A percentile compares a stretch with the other conserved stretches of the same genome.
Evolutionary conservation across 257 asterid species (phyloP).

Genomic region (Rhazya stricta): DNA sequence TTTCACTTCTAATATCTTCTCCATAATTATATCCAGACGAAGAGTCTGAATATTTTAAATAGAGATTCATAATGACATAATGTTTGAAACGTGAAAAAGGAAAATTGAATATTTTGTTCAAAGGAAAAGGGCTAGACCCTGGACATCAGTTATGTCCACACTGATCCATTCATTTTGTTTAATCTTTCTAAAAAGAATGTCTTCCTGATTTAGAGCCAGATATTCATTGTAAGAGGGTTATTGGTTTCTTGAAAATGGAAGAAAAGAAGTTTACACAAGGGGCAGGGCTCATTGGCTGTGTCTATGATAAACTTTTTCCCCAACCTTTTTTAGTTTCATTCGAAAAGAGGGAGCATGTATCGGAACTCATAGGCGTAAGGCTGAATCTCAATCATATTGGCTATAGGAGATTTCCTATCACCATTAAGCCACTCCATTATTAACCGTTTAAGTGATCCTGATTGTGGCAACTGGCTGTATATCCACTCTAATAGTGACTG

Average conservation of each 20-base stretch:
- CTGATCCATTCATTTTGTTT: no score
- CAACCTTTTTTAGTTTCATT: background rate
- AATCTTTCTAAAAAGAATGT: no score
- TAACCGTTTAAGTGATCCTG: constrained; percentile 60
- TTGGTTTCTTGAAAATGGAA: background rate
- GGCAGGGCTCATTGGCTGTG: background rate
- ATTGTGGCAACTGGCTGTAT: constrained; percentile 74
- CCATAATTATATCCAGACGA: no score
- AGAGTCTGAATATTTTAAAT: no score
- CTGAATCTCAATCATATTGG: constrained; percentile 61
- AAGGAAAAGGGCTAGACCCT: no score
- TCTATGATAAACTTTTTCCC: background rate
- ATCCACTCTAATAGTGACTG: constrained; percentile 90
- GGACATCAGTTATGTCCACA: no score
- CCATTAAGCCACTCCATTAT: constrained; percentile 71
- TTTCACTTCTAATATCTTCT: no score
- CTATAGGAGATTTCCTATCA: constrained; percentile 45
- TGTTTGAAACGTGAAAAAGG: no score
- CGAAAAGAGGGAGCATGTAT: constrained; percentile 52
- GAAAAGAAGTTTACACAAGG: background rate
- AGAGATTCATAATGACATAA: no score
- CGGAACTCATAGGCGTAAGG: constrained; percentile 73
- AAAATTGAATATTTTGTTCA: no score
- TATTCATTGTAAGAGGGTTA: background rate
- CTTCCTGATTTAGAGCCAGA: background rate